phyloP scores from a whole-genome alignment of 768 basidiomycete genomes.

The Auricularia sp. region DNA sequence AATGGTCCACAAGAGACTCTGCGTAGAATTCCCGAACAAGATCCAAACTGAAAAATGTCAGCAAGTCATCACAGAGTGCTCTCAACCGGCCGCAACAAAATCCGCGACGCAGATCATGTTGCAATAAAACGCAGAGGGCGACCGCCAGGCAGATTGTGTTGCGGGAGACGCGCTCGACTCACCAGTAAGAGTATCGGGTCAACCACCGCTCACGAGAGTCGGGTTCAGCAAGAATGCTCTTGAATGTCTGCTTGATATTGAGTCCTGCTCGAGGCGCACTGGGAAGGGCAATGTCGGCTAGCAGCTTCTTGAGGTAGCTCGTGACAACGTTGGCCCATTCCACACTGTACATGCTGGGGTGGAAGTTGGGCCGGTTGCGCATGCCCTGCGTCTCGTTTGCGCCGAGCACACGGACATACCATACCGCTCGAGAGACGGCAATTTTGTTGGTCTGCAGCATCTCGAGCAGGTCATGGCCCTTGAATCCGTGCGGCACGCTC shows the following conservation, averaged over 20 bases:
- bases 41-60: too few species aligned
- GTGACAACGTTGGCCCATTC: conserved; percentile 81
- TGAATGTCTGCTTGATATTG: conserved; percentile 78
- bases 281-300: conserved; percentile 68
- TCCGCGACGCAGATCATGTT: neutral
- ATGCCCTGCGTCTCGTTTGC: conserved; percentile 81
- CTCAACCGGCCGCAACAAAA: neutral
- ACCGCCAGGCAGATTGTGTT: neutral
- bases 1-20: too few species aligned
- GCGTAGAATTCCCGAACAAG: too few species aligned
- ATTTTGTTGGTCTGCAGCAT: conserved; percentile 67
- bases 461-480: conserved; percentile 75
- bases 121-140: neutral
- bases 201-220: conserved; percentile 69
- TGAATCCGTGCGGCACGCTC: conserved; percentile 78
- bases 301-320: conserved; percentile 72
- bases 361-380: conserved; percentile 68
- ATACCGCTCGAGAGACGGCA: conserved; percentile 71
- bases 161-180: conserved; percentile 7
- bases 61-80: too few species aligned
- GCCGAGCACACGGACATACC: conserved; percentile 80
- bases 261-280: conserved; percentile 65
- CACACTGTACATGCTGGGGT: conserved; percentile 71
- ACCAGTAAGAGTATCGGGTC: conserved; percentile 73
- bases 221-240: conserved; percentile 62